Evolutionary conservation across 768 basidiomycete genomes (phyloP).

Genomic region (Phlegmacium glaucopus): DNA sequence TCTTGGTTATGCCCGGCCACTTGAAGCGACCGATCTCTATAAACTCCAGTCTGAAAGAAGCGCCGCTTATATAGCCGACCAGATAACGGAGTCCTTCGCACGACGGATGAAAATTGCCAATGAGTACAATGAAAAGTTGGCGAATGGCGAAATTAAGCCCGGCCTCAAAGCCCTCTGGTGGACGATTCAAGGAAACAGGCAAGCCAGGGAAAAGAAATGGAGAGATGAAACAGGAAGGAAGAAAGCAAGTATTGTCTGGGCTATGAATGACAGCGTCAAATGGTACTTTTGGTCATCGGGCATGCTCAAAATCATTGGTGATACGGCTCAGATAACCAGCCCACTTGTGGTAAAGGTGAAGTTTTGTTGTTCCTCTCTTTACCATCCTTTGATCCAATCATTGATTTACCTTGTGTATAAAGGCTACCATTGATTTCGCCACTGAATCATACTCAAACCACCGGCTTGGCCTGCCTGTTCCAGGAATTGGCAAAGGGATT

Average conservation of each 20-base stretch:
- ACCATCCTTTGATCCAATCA: not conserved
- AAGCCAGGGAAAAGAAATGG: constrained; percentile 60
- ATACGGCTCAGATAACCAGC: constrained; percentile 69
- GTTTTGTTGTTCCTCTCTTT: constrained; percentile 6
- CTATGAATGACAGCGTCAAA: constrained; percentile 74
- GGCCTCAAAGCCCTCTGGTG: constrained; percentile 56
- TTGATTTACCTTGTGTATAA: not conserved
- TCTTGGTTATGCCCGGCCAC: constrained; percentile 76
- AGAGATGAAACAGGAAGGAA: constrained; percentile 58
- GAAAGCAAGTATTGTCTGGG: constrained; percentile 58
- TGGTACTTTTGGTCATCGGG: constrained; percentile 81
- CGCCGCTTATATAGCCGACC: constrained; percentile 56
- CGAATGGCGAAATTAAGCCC: constrained; percentile 59
- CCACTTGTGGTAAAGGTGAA: constrained; percentile 75
- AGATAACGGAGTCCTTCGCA: constrained; percentile 65
- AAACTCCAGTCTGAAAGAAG: constrained; percentile 64
- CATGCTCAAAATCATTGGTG: constrained; percentile 54
- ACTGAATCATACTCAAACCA: constrained; percentile 56
- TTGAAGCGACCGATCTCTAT: constrained; percentile 80
- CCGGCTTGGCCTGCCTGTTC: constrained; percentile 31
- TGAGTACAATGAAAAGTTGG: constrained; percentile 69
- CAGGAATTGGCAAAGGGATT: constrained; percentile 55
- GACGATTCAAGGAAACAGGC: constrained; percentile 50
- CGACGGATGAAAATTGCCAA: constrained; percentile 51
- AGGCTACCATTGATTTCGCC: constrained; percentile 73